Base-by-base conservation (phyloP, 1,284 basidiomycete genomes). In the Fomitiporia mediterranea region DNA sequence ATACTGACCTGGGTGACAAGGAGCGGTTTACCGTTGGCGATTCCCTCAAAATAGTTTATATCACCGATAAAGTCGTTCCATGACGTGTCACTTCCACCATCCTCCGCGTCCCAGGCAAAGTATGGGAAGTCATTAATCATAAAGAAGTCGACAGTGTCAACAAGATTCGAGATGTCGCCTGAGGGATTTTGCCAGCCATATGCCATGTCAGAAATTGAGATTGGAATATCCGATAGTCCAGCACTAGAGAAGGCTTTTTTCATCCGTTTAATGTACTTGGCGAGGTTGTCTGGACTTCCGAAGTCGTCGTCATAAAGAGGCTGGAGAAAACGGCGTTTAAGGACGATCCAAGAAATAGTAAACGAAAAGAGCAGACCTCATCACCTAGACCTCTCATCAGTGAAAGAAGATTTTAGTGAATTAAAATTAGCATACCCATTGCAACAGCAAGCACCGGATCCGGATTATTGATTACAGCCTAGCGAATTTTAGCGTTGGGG, bases 101-200 rank as follows among this genome's bases (percentile, higher is more conserved):
- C 47, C 28, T 28, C 21, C 27, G 57, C 57, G 13, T 59, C 38
- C n/a, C 25, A 34, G 7, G 40, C 27, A 34, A 59, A 59, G 35
- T 59, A 59, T 17, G 57, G 57, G 47, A 59, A 55, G 35, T 52
- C 42, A 28, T 59, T 59, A 32, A 56, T 55, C 57, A 58, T 58
- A 40, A 58, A 58, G 40, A 58, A 58, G 32, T 58, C 57, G 17
- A 58, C 53, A 9, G 53, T 53, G 25, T 35, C 40, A 19, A 37
- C 57, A 17, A 51, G 23, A 1, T 35, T 13, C 7, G 52, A 44
- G 37, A 51, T 51, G 19, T 58, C 28, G 4, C 53, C 57, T 1
- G 56, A 32, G 30, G 11, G 50, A n/a, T n/a, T n/a, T 25, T 58
- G 48, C 57, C 52, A 58, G 35, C 57, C 57, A 32, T 55, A 54